These are phyloP conservation scores for Chlamydomonas sp. DNA, from an alignment of 139 green algal species.

Conservation along the genomic window DNA sequence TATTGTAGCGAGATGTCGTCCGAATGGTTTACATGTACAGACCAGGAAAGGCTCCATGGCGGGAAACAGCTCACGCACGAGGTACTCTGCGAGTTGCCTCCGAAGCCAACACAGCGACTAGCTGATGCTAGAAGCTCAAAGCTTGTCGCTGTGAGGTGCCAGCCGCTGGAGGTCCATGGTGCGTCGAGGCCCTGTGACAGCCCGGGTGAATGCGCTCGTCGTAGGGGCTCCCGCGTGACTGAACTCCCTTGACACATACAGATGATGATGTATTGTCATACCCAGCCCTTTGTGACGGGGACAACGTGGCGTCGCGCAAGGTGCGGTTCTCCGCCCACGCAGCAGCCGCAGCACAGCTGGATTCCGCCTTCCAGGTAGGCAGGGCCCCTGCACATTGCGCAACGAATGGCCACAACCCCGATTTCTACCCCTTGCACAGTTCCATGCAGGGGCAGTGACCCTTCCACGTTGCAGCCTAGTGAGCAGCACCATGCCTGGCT, in stretches of 20 bases:
- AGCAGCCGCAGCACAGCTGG: neutral
- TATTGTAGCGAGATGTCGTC: neutral
- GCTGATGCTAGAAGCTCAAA: neutral
- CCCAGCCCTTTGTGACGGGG: neutral
- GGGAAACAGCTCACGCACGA: neutral
- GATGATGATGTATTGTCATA: constrained; percentile 12
- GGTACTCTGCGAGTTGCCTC: constrained; percentile 22
- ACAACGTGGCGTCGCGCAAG: neutral
- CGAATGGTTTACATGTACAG: constrained; percentile 9
- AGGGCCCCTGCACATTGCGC: neutral
- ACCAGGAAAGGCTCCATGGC: neutral
- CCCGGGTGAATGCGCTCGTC: neutral
- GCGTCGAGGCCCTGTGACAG: neutral
- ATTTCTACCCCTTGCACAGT: no score
- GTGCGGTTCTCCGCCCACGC: neutral
- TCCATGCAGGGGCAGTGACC: no score
- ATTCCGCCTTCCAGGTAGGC: constrained; percentile 15
- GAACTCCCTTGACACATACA: neutral
- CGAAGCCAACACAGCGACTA: constrained; percentile 21
- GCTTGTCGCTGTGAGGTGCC: neutral
- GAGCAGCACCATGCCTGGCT: no score
- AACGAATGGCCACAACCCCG: no score
- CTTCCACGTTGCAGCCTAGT: no score
- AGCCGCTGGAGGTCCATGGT: neutral
- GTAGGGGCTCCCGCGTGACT: neutral